These are phyloP conservation scores for Cyberlindnera suaveolens DNA, from an alignment of 805 yeast species.

Conservation along the genomic window DNA sequence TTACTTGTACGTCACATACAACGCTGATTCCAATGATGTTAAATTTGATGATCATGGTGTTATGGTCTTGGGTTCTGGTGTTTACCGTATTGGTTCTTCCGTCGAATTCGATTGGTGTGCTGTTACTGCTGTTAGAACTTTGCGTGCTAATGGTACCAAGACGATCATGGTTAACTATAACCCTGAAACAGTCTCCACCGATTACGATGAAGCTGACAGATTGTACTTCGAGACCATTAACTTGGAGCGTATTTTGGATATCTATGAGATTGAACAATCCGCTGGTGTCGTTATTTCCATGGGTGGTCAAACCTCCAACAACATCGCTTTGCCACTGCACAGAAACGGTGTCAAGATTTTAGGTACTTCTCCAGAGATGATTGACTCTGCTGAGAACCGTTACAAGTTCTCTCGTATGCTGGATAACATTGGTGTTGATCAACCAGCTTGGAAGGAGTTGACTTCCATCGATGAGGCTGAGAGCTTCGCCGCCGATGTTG, in stretches of 20 bases:
- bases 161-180: constrained; percentile 97
- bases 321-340: constrained; percentile 87
- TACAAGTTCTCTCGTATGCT: constrained; percentile 96
- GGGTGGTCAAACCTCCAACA: constrained; percentile 99
- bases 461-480: constrained; percentile 92
- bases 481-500: constrained; percentile 80
- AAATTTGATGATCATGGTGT: constrained; percentile 88
- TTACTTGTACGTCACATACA: constrained; percentile 91
- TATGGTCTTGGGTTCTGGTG: constrained; percentile 97
- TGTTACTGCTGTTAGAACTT: constrained; percentile 90
- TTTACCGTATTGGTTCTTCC: constrained; percentile 96
- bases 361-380: constrained; percentile 98
- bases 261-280: constrained; percentile 86
- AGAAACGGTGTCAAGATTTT: constrained; percentile 92
- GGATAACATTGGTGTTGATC: constrained; percentile 94
- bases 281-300: constrained; percentile 90
- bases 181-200: constrained; percentile 99
- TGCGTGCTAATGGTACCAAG: constrained; percentile 79
- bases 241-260: constrained; percentile 89
- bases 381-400: constrained; percentile 96
- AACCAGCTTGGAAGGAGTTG: constrained; percentile 98
- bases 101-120: constrained; percentile 99
- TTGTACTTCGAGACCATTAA: constrained; percentile 93
- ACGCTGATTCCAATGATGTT: constrained; percentile 83
- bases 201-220: constrained; percentile 96